Conservation (phyloP, 306 rosid genomes). For the Sindora glabra region DNA sequence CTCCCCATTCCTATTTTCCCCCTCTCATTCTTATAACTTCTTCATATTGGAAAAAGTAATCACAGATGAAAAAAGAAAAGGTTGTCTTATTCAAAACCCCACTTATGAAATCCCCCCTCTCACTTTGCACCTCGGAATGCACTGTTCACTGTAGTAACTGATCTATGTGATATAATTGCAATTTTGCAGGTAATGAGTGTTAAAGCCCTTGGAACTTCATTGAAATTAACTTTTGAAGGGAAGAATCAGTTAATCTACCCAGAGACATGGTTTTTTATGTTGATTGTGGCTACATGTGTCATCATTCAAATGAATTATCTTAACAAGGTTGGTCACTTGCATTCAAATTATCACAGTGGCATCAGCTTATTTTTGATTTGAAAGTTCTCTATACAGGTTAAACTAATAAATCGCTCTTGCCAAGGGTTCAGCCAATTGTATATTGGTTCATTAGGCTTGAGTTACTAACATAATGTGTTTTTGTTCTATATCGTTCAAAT, state of each 20-base stretch:
- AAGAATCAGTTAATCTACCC: slow-evolving; percentile 65
- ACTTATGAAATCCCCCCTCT: too few species aligned
- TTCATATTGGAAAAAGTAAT: too few species aligned
- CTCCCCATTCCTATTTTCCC: not conserved
- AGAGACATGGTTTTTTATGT: slow-evolving; percentile 77
- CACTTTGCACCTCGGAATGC: too few species aligned
- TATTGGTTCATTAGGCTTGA: too few species aligned
- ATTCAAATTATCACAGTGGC: slow-evolving; percentile 2
- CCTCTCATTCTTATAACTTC: too few species aligned
- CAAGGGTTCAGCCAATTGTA: too few species aligned
- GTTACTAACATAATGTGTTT: too few species aligned
- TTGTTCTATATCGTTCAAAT: not conserved
- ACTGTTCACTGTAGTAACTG: not conserved
- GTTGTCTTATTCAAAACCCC: too few species aligned
- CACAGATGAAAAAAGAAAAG: too few species aligned
- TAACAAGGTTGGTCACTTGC: slow-evolving; percentile 58
- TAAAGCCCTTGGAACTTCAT: slow-evolving; percentile 85
- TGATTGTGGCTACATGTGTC: slow-evolving; percentile 62
- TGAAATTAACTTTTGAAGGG: slow-evolving; percentile 83
- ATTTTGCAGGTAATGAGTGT: slow-evolving; percentile 87
- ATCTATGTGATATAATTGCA: not conserved
- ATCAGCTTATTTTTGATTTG: not conserved
- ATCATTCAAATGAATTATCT: slow-evolving; percentile 79
- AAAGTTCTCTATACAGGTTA: not conserved
- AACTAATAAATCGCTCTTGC: too few species aligned